A percentile compares a stretch with the other conserved stretches of the same genome.
Conservation (phyloP, 257 asterid genomes). For the Euphrasia confusa region DNA sequence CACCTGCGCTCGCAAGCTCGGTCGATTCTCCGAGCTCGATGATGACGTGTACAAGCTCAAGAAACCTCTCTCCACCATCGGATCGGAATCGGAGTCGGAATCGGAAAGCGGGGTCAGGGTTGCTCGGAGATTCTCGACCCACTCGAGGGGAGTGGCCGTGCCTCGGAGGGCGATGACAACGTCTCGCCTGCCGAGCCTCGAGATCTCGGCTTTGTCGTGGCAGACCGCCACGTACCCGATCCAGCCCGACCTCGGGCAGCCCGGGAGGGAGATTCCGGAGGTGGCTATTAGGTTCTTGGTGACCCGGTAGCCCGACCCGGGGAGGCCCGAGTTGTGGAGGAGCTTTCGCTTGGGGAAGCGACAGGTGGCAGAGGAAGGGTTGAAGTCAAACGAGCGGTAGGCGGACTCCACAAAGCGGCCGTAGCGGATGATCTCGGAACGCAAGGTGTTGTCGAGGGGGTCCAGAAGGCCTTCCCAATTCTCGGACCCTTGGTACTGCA, state of each 20-base stretch:
- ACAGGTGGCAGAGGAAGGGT: constrained; percentile 58
- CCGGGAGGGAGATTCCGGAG: constrained; percentile 56
- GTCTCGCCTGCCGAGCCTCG: constrained; percentile 80
- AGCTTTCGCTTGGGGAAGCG: constrained; percentile 41
- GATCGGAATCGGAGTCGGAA: constrained; percentile 21
- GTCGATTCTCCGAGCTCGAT: constrained; percentile 20
- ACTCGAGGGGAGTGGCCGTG: constrained; percentile 72
- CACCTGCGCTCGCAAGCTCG: constrained; percentile 49
- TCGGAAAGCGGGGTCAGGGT: constrained; percentile 47
- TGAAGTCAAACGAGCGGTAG: constrained; percentile 54
- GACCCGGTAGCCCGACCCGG: constrained; percentile 54
- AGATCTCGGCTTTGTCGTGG: constrained; percentile 48
- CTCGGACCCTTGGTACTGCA: constrained; percentile 63
- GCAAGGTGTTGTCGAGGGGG: constrained; percentile 65
- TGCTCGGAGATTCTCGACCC: constrained; percentile 84
- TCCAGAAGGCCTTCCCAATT: constrained; percentile 83
- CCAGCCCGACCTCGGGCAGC: constrained; percentile 73
- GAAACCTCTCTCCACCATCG: constrained; percentile 94
- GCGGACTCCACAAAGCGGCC: constrained; percentile 75
- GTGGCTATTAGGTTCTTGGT: constrained; percentile 55
- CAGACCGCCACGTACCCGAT: constrained; percentile 81
- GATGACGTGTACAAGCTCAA: constrained; percentile 71
- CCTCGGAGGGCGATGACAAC: constrained; percentile 87
- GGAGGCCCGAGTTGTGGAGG: constrained; percentile 34
- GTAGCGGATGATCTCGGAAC: constrained; percentile 65